phyloP scores from a whole-genome alignment of 164 flowering plant genomes.

The Pachysandra terminalis region DNA sequence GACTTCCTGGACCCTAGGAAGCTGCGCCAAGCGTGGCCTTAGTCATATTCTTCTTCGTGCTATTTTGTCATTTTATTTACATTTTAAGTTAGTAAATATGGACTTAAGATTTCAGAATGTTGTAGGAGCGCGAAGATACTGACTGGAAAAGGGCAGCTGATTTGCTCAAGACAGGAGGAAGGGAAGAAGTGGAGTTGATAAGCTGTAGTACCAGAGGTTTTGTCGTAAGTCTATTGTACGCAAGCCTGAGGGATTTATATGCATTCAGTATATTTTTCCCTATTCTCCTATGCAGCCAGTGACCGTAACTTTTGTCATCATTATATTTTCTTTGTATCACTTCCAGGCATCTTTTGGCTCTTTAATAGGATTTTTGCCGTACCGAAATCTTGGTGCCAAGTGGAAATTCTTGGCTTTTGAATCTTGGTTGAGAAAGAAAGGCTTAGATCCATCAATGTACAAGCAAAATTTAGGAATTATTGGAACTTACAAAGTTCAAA shows the following conservation, averaged over 20 bases:
- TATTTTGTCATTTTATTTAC: too few relatives aligned
- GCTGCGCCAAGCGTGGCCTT: too few relatives aligned
- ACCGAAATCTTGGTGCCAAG: slow-evolving; percentile 70
- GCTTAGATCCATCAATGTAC: slow-evolving; percentile 68
- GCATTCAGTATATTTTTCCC: neutral
- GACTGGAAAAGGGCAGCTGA: slow-evolving; percentile 73
- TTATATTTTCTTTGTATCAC: slow-evolving; percentile 11
- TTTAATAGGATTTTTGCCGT: slow-evolving; percentile 84
- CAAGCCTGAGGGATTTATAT: neutral
- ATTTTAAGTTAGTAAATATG: neutral
- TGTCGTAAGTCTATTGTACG: slow-evolving; percentile 47
- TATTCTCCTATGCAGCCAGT: neutral
- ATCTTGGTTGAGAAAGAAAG: slow-evolving; percentile 84
- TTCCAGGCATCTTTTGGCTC: slow-evolving; percentile 84
- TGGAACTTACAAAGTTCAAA: slow-evolving; percentile 40
- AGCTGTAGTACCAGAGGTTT: slow-evolving; percentile 84
- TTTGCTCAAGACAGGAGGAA: slow-evolving; percentile 42
- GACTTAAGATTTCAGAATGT: slow-evolving; percentile 10
- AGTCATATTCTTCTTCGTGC: too few relatives aligned
- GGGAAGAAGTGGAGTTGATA: slow-evolving; percentile 72
- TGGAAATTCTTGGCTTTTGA: slow-evolving; percentile 94
- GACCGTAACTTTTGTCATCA: neutral
- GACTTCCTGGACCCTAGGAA: too few relatives aligned
- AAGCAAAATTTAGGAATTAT: slow-evolving; percentile 57
- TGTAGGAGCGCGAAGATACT: slow-evolving; percentile 52